These are phyloP conservation scores for Mycena venus DNA, from an alignment of 768 basidiomycete species.

Conservation along the genomic window DNA sequence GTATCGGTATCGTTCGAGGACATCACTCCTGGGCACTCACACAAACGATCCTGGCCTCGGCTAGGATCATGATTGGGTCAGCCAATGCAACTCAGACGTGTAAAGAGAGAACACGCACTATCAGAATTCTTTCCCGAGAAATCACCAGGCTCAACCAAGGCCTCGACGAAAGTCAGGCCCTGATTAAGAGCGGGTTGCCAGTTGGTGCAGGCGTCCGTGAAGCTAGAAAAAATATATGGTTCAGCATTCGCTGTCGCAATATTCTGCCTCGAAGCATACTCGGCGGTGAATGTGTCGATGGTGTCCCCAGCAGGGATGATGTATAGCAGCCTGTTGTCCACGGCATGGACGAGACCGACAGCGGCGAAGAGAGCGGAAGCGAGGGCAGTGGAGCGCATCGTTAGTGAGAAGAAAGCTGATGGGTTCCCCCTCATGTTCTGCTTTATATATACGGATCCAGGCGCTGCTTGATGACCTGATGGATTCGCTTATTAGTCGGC, in stretches of 20 bases:
- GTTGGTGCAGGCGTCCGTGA: background rate
- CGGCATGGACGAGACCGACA: constrained; percentile 7
- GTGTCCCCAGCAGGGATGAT: constrained; percentile 10
- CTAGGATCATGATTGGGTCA: background rate
- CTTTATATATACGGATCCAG: too few relatives aligned
- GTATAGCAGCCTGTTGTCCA: constrained; percentile 14
- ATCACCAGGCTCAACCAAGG: constrained; percentile 1
- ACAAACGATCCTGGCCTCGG: constrained; percentile 12
- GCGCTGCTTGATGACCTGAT: too few relatives aligned
- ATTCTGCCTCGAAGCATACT: background rate
- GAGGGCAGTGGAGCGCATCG: background rate
- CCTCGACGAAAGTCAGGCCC: background rate
- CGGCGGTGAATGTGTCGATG: constrained; percentile 6
- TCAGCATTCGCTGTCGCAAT: background rate
- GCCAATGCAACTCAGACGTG: background rate
- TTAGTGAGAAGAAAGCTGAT: background rate
- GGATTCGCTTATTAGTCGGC: too few relatives aligned
- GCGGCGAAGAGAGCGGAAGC: background rate
- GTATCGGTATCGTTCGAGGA: too few relatives aligned
- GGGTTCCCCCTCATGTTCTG: too few relatives aligned
- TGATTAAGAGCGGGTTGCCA: background rate
- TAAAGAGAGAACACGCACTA: background rate
- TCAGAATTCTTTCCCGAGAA: background rate
- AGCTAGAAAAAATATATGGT: background rate
- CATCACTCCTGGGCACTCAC: background rate